phyloP scores from a whole-genome alignment of 805 yeast genomes.

The Lipomyces oligophaga region DNA sequence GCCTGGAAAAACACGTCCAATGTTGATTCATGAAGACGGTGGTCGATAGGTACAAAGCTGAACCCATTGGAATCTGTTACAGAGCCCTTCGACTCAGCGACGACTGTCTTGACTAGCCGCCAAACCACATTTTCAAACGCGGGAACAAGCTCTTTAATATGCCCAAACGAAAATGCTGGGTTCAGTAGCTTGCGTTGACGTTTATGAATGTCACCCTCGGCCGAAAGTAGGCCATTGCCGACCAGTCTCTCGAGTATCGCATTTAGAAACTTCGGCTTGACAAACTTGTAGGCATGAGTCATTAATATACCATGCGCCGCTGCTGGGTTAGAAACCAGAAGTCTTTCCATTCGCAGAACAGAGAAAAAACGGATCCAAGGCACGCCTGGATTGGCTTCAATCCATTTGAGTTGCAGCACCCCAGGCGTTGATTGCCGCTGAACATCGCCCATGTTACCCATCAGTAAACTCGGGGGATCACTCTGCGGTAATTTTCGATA shows the following conservation, averaged over 20 bases:
- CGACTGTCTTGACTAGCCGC: slow-evolving; percentile 2
- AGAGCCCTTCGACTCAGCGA: slow-evolving; percentile 1
- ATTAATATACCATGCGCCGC: slow-evolving; percentile 17
- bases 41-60: slow-evolving; percentile 6
- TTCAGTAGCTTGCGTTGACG: slow-evolving; percentile 17
- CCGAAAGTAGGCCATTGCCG: slow-evolving; percentile 18
- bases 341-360: slow-evolving; percentile 10
- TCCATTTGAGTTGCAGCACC: slow-evolving; percentile 12
- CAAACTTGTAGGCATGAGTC: slow-evolving; percentile 20
- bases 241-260: slow-evolving; percentile 2
- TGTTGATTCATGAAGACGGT: slow-evolving; percentile 14
- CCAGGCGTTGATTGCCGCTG: slow-evolving; percentile 3
- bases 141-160: slow-evolving; percentile 19
- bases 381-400: slow-evolving; percentile 6
- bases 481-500: slow-evolving; percentile 15
- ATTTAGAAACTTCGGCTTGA: slow-evolving; percentile 8
- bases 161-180: slow-evolving; percentile 24
- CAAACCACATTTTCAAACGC: slow-evolving; percentile 11
- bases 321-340: slow-evolving; percentile 4
- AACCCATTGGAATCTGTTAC: slow-evolving; percentile 1
- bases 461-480: slow-evolving; percentile 10
- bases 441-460: slow-evolving; percentile 7
- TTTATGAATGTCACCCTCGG: slow-evolving; percentile 21
- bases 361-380: slow-evolving; percentile 13
- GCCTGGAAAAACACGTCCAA: slow-evolving; percentile 23